Evolutionary conservation across 1,139 yeast genomes (phyloP), one percentile per base, ranked within the genome.

Genomic region (Candida sp.): DNA sequence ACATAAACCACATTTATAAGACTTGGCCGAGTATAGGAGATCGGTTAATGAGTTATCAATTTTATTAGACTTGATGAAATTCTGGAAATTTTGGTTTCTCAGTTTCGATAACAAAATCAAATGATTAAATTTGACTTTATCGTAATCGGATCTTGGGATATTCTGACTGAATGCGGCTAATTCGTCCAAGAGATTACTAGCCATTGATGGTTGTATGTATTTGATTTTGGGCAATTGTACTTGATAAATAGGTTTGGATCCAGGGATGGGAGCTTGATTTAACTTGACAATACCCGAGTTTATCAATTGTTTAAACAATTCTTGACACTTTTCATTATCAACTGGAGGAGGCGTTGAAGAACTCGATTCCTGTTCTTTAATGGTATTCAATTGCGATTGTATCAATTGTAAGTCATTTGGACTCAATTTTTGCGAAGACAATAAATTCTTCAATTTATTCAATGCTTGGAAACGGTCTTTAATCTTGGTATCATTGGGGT

Each of bases 1-100:
- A 66, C 99, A 95, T 19, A 85, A 82, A 15, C 87, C 79, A 68
- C 99, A 95, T 62, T 89, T 93, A 48, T 87, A 79, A 5, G 95
- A 82, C 56, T 85, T 80, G 21, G 75, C 66, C 3, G 74, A 79
- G 56, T 84, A 84, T 21, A 89, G 65, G 30, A 81, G 61, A 32
- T 66, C 52, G 49, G 57, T 49, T 46, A 64, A 45, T 44, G 51
- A 55, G 4, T 51, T 46, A 1, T 68, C 59, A 9, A 74, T 66
- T 35, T 52, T 58, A 43, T 68, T 68, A 22, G 54, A 52, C 36
- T 64, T 63, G 23, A 79, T 57, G 45, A 76, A 75, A 19, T 55
- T 51, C 51, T 77, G 82, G 34, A 70, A 52, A 36, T 56, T 47
- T 15, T 48, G 43, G 6, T 46, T 38, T 11, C 53, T 60, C 29